These are phyloP conservation scores for Diplodia intermedia DNA, from an alignment of 2,329 filamentous ascomycete genomes.

Conservation along the genomic window DNA sequence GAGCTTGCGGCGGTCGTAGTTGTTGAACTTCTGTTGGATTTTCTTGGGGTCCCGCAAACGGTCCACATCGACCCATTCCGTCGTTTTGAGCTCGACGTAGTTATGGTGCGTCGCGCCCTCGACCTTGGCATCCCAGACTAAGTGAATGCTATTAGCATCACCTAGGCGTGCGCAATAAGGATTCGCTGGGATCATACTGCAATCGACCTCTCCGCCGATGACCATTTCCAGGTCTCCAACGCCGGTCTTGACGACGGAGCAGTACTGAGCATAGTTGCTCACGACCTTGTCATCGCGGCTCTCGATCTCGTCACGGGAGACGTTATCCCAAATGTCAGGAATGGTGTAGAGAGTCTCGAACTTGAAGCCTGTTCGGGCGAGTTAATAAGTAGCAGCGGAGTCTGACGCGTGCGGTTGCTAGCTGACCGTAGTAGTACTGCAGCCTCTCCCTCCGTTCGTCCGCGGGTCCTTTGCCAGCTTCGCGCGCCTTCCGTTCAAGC, in stretches of 20 bases:
- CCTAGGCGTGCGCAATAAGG: constrained; percentile 32
- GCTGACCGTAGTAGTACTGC: constrained; percentile 7
- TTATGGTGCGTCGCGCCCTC: constrained; percentile 69
- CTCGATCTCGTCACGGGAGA: constrained; percentile 79
- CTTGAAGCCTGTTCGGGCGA: constrained; percentile 71
- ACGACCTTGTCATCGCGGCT: constrained; percentile 72
- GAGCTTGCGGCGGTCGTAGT: constrained; percentile 87
- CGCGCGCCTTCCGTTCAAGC: constrained; percentile 49
- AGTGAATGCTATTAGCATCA: background rate
- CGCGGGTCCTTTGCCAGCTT: constrained; percentile 43
- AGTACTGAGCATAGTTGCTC: constrained; percentile 93
- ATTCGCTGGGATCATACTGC: constrained; percentile 63
- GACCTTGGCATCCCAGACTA: constrained; percentile 86
- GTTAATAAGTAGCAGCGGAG: background rate
- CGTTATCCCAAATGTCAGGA: constrained; percentile 75
- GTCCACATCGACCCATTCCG: constrained; percentile 65
- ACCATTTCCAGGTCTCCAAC: constrained; percentile 78
- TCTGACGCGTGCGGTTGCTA: background rate
- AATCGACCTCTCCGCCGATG: constrained; percentile 90
- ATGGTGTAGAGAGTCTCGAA: constrained; percentile 88
- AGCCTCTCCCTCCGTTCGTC: background rate
- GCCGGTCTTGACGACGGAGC: constrained; percentile 87
- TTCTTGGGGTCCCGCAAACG: constrained; percentile 42
- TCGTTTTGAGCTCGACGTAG: constrained; percentile 95
- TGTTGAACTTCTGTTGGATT: constrained; percentile 70